These are phyloP conservation scores for Metschnikowia corniflorae DNA, from an alignment of 805 yeast species.

Conservation along the genomic window DNA sequence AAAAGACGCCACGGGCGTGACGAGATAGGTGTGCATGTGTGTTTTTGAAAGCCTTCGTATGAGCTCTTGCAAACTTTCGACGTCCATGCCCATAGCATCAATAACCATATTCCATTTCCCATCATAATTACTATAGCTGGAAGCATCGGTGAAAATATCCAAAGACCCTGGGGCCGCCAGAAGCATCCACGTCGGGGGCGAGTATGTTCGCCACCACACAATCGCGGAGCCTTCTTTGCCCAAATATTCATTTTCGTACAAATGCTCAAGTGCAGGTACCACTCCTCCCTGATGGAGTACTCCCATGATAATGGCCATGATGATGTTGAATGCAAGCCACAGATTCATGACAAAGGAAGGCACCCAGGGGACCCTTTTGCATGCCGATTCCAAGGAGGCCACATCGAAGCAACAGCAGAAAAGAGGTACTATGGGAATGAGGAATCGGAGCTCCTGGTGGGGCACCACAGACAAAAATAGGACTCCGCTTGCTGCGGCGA, in stretches of 20 bases:
- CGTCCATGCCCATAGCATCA: constrained; percentile 51
- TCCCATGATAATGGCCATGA: constrained; percentile 68
- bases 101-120: constrained; percentile 7
- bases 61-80: constrained; percentile 19
- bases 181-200: constrained; percentile 88
- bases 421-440: constrained; percentile 75
- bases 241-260: constrained; percentile 19
- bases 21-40: constrained; percentile 20
- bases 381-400: constrained; percentile 19
- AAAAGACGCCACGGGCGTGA: constrained; percentile 41
- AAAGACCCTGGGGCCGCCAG: constrained; percentile 23
- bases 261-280: constrained; percentile 54
- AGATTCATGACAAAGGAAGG: constrained; percentile 26
- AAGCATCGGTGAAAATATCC: constrained; percentile 16
- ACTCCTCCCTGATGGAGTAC: constrained; percentile 88
- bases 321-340: constrained; percentile 66
- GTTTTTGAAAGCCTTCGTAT: constrained; percentile 13
- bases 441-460: constrained; percentile 91
- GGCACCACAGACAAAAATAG: constrained; percentile 65
- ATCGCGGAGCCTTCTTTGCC: constrained; percentile 21
- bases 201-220: constrained; percentile 92
- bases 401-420: constrained; percentile 55
- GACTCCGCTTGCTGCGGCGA: constrained; percentile 62
- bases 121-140: constrained; percentile 8
- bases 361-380: constrained; percentile 2